Evolutionary conservation across 306 rosid genomes (phyloP).

Genomic region (Prunus mira): DNA sequence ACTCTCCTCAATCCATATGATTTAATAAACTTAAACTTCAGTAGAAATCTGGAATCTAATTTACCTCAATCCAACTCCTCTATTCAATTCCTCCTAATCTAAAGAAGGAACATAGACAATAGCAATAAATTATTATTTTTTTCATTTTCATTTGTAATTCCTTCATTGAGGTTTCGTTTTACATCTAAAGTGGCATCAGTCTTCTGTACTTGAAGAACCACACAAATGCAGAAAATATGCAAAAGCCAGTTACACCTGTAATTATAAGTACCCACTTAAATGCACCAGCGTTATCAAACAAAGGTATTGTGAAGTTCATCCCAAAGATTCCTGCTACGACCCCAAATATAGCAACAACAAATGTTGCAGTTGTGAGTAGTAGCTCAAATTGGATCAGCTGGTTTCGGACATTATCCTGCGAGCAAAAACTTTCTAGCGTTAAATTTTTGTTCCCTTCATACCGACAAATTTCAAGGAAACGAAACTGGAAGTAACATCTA

Average conservation of each 20-base stretch:
- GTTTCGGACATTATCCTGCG: conserved; percentile 94
- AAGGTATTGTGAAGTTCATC: conserved; percentile 75
- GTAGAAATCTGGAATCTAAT: no score
- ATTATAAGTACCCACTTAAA: conserved; percentile 84
- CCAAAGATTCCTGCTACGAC: conserved; percentile 97
- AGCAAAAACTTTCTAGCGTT: conserved; percentile 1
- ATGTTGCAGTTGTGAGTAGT: conserved; percentile 90
- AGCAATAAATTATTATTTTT: background rate
- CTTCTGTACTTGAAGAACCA: conserved; percentile 97
- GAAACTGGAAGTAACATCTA: background rate
- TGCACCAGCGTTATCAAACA: conserved; percentile 60
- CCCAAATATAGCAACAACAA: conserved; percentile 95
- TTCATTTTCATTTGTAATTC: background rate
- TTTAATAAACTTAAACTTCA: no score
- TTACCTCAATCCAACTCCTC: no score
- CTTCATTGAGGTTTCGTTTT: conserved; percentile 14
- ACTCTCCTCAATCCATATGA: no score
- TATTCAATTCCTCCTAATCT: no score
- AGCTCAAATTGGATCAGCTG: conserved; percentile 98
- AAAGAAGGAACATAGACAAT: conserved; percentile 11
- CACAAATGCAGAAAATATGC: conserved; percentile 75
- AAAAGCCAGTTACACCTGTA: conserved; percentile 70
- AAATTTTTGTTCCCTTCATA: background rate
- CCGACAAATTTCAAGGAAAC: background rate
- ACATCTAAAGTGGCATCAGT: conserved; percentile 85